Conservation (phyloP, 495 filamentous ascomycete genomes). For the Trichoderma asperelloides region DNA sequence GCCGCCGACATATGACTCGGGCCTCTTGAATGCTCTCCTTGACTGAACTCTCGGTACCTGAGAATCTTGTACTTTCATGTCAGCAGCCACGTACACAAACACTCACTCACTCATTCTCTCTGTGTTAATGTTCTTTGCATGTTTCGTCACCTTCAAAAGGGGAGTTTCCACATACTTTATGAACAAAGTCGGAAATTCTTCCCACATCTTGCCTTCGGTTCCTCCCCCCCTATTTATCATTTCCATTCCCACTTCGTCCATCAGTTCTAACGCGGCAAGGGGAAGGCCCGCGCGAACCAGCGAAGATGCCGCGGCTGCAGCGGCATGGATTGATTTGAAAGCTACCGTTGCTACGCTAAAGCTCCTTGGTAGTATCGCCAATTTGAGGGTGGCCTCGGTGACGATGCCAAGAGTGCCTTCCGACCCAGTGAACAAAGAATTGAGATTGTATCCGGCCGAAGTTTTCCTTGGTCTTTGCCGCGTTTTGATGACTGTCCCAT, state of each 20-base stretch:
- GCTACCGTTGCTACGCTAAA: slow-evolving; percentile 57
- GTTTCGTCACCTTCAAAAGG: neutral
- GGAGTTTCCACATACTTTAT: slow-evolving; percentile 48
- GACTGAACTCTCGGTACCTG: slow-evolving; percentile 22
- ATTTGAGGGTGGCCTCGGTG: slow-evolving; percentile 70
- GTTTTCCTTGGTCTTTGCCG: slow-evolving; percentile 61
- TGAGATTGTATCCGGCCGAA: slow-evolving; percentile 73
- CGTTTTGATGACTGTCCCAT: slow-evolving; percentile 70
- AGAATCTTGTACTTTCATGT: slow-evolving; percentile 14
- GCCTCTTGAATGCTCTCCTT: slow-evolving; percentile 31
- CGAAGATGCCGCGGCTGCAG: slow-evolving; percentile 52
- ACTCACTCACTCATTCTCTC: too few relatives aligned
- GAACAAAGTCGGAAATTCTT: slow-evolving; percentile 59
- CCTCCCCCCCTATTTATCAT: slow-evolving; percentile 59
- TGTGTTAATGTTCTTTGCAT: neutral
- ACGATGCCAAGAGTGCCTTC: slow-evolving; percentile 88
- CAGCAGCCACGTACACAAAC: neutral
- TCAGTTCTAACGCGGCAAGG: slow-evolving; percentile 60
- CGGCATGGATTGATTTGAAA: slow-evolving; percentile 52
- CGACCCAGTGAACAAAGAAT: slow-evolving; percentile 77
- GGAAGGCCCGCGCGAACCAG: slow-evolving; percentile 59
- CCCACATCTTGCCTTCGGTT: slow-evolving; percentile 47
- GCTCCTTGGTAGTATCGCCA: slow-evolving; percentile 54
- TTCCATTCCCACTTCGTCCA: slow-evolving; percentile 67
- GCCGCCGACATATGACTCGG: slow-evolving; percentile 34